Conservation (phyloP, 148 eudicot genomes). For the Cornus florida region DNA sequence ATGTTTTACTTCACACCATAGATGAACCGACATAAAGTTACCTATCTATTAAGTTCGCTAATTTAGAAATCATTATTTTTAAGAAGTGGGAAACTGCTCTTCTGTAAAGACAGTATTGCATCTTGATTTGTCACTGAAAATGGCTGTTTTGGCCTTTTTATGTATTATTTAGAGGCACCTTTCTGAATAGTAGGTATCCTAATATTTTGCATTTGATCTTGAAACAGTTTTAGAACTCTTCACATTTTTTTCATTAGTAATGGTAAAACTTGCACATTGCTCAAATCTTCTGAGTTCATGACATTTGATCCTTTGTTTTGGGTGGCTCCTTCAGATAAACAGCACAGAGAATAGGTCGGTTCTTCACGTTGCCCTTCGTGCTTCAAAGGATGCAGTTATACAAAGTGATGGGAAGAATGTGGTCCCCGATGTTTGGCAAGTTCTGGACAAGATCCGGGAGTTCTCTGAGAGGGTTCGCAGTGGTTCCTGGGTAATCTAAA, state of each 20-base stretch:
- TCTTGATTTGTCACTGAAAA: background rate
- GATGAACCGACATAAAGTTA: background rate
- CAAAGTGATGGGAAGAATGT: constrained; percentile 81
- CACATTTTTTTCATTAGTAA: background rate
- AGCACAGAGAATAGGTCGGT: constrained; percentile 93
- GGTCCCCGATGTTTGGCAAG: constrained; percentile 97
- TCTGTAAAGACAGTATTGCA: background rate
- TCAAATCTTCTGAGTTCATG: background rate
- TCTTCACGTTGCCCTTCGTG: constrained; percentile 95
- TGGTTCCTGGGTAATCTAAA: constrained; percentile 85
- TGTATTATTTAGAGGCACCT: background rate
- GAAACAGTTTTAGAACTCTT: background rate
- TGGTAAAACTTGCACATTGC: background rate
- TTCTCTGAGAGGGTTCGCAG: constrained; percentile 92
- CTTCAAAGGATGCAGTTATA: constrained; percentile 81
- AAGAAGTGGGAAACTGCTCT: no score
- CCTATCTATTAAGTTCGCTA: background rate
- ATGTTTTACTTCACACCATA: background rate
- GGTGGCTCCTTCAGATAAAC: constrained; percentile 63
- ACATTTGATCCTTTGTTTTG: constrained; percentile 2
- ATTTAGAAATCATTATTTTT: background rate
- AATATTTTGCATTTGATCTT: background rate
- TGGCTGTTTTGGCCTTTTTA: background rate
- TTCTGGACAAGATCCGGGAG: constrained; percentile 77
- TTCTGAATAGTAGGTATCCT: background rate